These are phyloP conservation scores for Hypoxylon fuscum DNA, from an alignment of 495 filamentous ascomycete species.

Conservation along the genomic window DNA sequence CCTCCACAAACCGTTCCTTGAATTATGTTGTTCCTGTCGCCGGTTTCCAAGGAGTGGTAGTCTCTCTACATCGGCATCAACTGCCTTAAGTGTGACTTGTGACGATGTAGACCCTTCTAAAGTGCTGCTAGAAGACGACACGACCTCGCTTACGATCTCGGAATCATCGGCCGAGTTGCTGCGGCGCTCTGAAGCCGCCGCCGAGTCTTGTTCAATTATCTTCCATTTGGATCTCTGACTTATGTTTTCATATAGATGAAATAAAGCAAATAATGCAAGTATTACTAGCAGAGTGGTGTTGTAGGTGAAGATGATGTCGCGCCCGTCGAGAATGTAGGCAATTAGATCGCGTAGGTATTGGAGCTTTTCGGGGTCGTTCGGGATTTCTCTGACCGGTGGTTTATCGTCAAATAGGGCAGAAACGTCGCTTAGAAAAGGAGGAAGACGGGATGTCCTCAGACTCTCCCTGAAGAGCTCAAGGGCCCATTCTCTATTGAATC, in stretches of 20 bases:
- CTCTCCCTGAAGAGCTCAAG: constrained; percentile 33
- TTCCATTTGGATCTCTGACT: constrained; percentile 35
- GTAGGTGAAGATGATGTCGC: constrained; percentile 46
- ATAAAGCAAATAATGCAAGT: constrained; percentile 40
- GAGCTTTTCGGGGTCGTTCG: constrained; percentile 44
- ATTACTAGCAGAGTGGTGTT: constrained; percentile 46
- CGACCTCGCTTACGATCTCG: constrained; percentile 24
- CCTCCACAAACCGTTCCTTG: constrained; percentile 5
- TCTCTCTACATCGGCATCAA: constrained; percentile 30
- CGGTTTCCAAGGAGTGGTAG: constrained; percentile 37
- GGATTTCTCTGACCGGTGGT: constrained; percentile 4
- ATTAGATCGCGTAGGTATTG: constrained; percentile 48
- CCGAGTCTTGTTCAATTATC: constrained; percentile 19
- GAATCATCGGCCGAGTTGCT: constrained; percentile 22
- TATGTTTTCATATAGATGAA: constrained; percentile 38
- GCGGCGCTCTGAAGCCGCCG: constrained; percentile 1
- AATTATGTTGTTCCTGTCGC: constrained; percentile 12
- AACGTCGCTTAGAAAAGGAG: constrained; percentile 8
- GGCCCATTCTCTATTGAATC: constrained; percentile 21
- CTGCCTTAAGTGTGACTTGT: constrained; percentile 27
- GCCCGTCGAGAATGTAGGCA: constrained; percentile 44
- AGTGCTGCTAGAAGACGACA: constrained; percentile 40
- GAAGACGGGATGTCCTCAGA: constrained; percentile 32
- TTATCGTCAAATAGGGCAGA: constrained; percentile 13
- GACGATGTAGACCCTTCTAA: constrained; percentile 35